These are phyloP conservation scores for Boeremia lycopersici DNA, from an alignment of 2,329 filamentous ascomycete genomes.

Conservation along the genomic window DNA sequence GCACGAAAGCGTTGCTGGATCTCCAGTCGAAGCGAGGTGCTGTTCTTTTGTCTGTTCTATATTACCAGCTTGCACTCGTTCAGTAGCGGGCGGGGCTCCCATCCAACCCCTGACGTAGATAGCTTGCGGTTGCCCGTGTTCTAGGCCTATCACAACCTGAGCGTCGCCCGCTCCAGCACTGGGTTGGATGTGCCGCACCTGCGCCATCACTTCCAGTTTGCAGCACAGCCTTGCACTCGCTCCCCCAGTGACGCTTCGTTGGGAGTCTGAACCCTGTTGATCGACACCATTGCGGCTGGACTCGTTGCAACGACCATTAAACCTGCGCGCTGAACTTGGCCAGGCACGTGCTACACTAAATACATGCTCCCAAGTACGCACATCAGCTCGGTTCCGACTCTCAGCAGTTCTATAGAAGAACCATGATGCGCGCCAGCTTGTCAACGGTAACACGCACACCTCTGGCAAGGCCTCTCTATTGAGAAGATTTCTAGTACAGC, in stretches of 20 bases:
- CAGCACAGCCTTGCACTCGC: slow-evolving; percentile 11
- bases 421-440: too few species aligned
- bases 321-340: neutral
- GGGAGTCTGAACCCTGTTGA: slow-evolving; percentile 1
- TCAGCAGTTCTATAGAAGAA: neutral
- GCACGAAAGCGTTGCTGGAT: neutral
- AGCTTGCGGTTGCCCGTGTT: slow-evolving; percentile 9
- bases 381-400: neutral
- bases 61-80: slow-evolving; percentile 6
- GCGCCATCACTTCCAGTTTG: slow-evolving; percentile 4
- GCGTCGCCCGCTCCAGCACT: slow-evolving; percentile 6
- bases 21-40: slow-evolving; percentile 1
- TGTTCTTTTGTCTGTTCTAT: slow-evolving; percentile 6
- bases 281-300: neutral
- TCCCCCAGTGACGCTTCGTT: slow-evolving; percentile 2
- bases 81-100: slow-evolving; percentile 14
- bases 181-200: slow-evolving; percentile 6
- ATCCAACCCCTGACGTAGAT: slow-evolving; percentile 11
- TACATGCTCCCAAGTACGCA: neutral
- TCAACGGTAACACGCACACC: too few species aligned
- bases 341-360: slow-evolving; percentile 1
- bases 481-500: too few species aligned
- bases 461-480: too few species aligned
- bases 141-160: slow-evolving; percentile 5
- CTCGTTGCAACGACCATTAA: neutral